Evolutionary conservation across 345 rosid species (phyloP).

Genomic region (Balakata baccata): DNA sequence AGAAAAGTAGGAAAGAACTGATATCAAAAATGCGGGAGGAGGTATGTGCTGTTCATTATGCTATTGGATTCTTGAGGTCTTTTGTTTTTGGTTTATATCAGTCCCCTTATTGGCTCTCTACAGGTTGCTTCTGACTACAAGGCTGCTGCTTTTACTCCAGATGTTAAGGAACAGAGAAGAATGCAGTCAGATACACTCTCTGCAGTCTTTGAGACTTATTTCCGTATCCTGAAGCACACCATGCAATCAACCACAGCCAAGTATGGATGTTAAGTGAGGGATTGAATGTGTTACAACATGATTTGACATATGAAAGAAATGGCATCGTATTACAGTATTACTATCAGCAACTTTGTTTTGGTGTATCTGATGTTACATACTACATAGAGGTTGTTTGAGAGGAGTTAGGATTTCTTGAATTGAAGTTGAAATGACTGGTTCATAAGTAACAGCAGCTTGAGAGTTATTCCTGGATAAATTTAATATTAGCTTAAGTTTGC

Average conservation of each 20-base stretch:
- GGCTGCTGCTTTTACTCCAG: constrained; percentile 58
- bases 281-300: background rate
- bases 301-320: background rate
- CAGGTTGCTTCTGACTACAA: constrained; percentile 89
- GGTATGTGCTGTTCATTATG: constrained; percentile 33
- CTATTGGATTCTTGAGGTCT: background rate
- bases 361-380: no score
- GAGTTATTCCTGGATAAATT: background rate
- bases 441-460: constrained; percentile 1
- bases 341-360: background rate
- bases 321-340: background rate
- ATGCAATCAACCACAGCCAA: constrained; percentile 49
- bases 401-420: background rate
- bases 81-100: background rate
- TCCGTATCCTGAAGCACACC: constrained; percentile 80
- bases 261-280: constrained; percentile 28
- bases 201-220: constrained; percentile 84
- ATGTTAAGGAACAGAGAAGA: constrained; percentile 55
- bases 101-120: constrained; percentile 9
- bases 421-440: background rate
- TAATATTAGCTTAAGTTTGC: background rate
- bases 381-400: background rate
- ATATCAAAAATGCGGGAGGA: constrained; percentile 72
- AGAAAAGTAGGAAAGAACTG: constrained; percentile 63
- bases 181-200: constrained; percentile 81